Evolutionary conservation across 2,329 filamentous ascomycete genomes (phyloP).

Genomic region (Chrysoporthe deuterocubensis): DNA sequence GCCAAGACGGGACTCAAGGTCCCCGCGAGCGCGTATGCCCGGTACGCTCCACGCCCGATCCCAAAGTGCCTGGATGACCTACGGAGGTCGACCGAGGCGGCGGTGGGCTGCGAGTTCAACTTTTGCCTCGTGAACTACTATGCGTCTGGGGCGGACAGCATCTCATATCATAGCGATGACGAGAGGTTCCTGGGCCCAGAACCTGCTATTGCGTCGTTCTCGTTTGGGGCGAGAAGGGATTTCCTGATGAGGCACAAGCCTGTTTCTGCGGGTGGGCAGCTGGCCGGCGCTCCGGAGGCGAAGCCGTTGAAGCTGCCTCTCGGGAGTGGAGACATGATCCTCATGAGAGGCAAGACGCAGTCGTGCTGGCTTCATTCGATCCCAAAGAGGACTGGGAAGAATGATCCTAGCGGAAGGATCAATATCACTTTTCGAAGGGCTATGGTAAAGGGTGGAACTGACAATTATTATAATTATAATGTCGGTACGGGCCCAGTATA

Average conservation of each 20-base stretch:
- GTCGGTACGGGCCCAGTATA: conserved; percentile 72
- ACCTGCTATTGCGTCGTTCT: conserved; percentile 76
- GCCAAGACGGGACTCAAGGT: conserved; percentile 45
- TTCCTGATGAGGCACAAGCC: conserved; percentile 83
- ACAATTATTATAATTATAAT: conserved; percentile 87
- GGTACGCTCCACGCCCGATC: conserved; percentile 68
- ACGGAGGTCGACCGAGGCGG: conserved; percentile 64
- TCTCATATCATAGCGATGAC: conserved; percentile 80
- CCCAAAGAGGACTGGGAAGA: conserved; percentile 71
- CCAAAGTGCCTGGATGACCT: conserved; percentile 71
- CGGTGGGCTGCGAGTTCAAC: conserved; percentile 72
- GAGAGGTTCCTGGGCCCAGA: conserved; percentile 73
- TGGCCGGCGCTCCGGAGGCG: conserved; percentile 36
- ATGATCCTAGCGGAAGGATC: conserved; percentile 64
- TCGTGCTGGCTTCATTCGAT: conserved; percentile 78
- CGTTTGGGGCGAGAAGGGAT: conserved; percentile 72
- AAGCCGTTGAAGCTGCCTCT: conserved; percentile 58
- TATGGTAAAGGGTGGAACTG: conserved; percentile 72
- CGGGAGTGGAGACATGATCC: conserved; percentile 74
- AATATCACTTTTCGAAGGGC: conserved; percentile 81
- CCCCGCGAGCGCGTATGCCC: conserved; percentile 57
- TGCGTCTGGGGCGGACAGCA: conserved; percentile 75
- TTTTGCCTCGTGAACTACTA: conserved; percentile 87
- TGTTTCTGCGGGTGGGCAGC: conserved; percentile 38
- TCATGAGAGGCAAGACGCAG: conserved; percentile 79